phyloP scores from a whole-genome alignment of 2,329 filamentous ascomycete species.

The Sarocladiaceae sp. region DNA sequence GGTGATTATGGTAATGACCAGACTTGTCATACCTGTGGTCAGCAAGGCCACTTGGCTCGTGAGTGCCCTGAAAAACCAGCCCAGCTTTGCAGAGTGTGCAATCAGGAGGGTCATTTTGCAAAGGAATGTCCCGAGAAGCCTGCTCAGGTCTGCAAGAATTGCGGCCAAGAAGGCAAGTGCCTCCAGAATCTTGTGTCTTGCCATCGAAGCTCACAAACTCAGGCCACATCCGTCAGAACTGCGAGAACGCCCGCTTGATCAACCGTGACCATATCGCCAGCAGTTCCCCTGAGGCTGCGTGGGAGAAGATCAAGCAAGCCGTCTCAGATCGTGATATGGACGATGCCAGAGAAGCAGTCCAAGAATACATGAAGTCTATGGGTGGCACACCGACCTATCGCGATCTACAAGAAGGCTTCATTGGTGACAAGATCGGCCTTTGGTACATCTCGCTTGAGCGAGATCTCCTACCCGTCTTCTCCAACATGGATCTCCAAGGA shows the following conservation, averaged over 20 bases:
- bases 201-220: conserved; percentile 13
- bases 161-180: conserved; percentile 50
- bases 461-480: conserved; percentile 51
- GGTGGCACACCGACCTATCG: conserved; percentile 52
- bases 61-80: conserved; percentile 19
- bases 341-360: conserved; percentile 55
- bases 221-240: conserved; percentile 55
- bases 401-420: conserved; percentile 58
- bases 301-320: conserved; percentile 50
- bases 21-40: neutral
- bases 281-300: conserved; percentile 50
- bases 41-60: conserved; percentile 9
- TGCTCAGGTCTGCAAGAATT: conserved; percentile 55
- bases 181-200: neutral
- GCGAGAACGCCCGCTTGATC: conserved; percentile 56
- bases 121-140: conserved; percentile 60
- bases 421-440: conserved; percentile 46
- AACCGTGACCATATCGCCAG: conserved; percentile 47
- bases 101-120: conserved; percentile 48
- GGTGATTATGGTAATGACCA: neutral
- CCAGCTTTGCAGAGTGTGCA: conserved; percentile 40
- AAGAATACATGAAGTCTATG: conserved; percentile 57
- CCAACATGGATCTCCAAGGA: conserved; percentile 70
- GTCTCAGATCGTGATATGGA: conserved; percentile 54
- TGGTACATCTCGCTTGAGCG: conserved; percentile 62